Percentiles rank a stretch among this genome's conserved stretches.
Conservation (phyloP, 805 yeast genomes). For the Saccharomycopsis fibuligera region DNA sequence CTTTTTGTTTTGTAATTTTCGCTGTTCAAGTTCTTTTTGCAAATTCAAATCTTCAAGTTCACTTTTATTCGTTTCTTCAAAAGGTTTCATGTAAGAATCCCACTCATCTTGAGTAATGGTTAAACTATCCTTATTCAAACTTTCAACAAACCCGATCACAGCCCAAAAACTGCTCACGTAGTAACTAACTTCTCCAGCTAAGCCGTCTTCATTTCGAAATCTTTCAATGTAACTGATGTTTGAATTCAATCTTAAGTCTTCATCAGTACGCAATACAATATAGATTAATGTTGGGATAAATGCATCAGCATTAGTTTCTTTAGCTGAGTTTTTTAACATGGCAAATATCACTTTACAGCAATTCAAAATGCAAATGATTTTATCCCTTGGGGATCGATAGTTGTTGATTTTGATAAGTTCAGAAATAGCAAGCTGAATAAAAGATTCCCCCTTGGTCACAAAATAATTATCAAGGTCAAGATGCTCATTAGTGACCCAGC, state of each 20-base stretch:
- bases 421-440: slow-evolving; percentile 57
- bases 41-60: slow-evolving; percentile 9
- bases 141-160: slow-evolving; percentile 73
- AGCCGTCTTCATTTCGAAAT: slow-evolving; percentile 67
- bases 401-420: slow-evolving; percentile 75
- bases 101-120: slow-evolving; percentile 58
- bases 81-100: slow-evolving; percentile 39
- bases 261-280: slow-evolving; percentile 49
- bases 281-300: slow-evolving; percentile 86
- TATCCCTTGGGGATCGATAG: slow-evolving; percentile 92
- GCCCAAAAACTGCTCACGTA: slow-evolving; percentile 87
- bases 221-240: slow-evolving; percentile 81
- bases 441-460: slow-evolving; percentile 44
- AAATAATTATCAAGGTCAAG: slow-evolving; percentile 62
- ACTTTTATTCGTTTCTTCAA: slow-evolving; percentile 27
- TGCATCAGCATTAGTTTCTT: slow-evolving; percentile 79
- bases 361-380: slow-evolving; percentile 83
- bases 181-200: slow-evolving; percentile 85
- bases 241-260: slow-evolving; percentile 43
- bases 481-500: slow-evolving; percentile 69
- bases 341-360: slow-evolving; percentile 92
- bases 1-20: slow-evolving; percentile 4
- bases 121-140: slow-evolving; percentile 49
- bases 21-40: slow-evolving; percentile 29
- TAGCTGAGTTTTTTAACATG: slow-evolving; percentile 57